A percentile compares a stretch with the other conserved stretches of the same genome.
phyloP scores from a whole-genome alignment of 306 rosid genomes.

The Hippophae tibetana region DNA sequence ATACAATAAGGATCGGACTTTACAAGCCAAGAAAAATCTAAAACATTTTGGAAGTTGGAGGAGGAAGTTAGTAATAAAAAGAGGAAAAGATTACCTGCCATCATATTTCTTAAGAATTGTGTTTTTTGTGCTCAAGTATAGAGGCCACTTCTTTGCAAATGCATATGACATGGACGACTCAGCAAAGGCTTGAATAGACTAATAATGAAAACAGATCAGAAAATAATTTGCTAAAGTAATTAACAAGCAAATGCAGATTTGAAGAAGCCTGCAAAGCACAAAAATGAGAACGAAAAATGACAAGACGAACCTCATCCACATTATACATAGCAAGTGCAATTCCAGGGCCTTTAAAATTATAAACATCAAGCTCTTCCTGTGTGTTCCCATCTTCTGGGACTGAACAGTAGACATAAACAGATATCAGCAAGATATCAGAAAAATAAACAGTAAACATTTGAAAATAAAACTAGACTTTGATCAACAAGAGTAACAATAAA shows the following conservation, averaged over 20 bases:
- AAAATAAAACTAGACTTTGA: conserved; percentile 1
- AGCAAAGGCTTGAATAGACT: conserved; percentile 94
- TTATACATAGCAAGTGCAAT: conserved; percentile 91
- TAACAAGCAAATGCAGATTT: conserved; percentile 4
- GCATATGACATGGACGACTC: conserved; percentile 86
- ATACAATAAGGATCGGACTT: conserved; percentile 2
- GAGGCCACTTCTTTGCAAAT: conserved; percentile 84
- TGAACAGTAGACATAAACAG: conserved; percentile 24
- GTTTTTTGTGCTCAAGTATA: conserved; percentile 91
- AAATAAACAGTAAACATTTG: background rate
- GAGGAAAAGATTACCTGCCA: conserved; percentile 68
- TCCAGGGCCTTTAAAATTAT: conserved; percentile 81
- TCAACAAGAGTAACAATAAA: conserved; percentile 15
- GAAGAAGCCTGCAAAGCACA: background rate
- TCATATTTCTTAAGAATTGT: conserved; percentile 93
- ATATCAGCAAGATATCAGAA: conserved; percentile 8
- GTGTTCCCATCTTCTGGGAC: conserved; percentile 71
- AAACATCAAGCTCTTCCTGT: conserved; percentile 73
- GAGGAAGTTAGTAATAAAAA: conserved; percentile 4
- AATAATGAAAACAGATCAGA: conserved; percentile 4
- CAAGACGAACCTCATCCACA: conserved; percentile 71
- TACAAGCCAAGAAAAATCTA: conserved; percentile 2
- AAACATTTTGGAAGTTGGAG: conserved; percentile 2
- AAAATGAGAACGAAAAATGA: conserved; percentile 11
- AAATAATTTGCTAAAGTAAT: conserved; percentile 13